These are phyloP conservation scores for Curvularia verruculosa DNA, from an alignment of 2,329 filamentous ascomycete genomes.

Conservation along the genomic window DNA sequence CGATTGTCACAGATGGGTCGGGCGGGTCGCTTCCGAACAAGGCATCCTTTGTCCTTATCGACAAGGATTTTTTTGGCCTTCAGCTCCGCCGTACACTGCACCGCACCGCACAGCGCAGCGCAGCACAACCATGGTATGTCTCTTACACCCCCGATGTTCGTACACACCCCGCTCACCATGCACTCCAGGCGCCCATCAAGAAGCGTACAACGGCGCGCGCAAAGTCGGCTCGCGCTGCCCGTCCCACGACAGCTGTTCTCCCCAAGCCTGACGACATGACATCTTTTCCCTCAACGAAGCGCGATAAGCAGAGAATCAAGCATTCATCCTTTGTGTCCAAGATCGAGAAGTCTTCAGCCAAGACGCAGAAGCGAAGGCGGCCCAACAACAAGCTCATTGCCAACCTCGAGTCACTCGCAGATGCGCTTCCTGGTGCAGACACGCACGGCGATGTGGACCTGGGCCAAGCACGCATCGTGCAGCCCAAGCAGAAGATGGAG, in stretches of 20 bases:
- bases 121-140: slow-evolving; percentile 19
- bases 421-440: slow-evolving; percentile 71
- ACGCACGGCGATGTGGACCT: slow-evolving; percentile 38
- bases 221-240: slow-evolving; percentile 37
- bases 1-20: neutral
- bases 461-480: slow-evolving; percentile 64
- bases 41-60: slow-evolving; percentile 14
- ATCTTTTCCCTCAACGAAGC: slow-evolving; percentile 74
- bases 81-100: neutral
- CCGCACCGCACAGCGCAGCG: neutral
- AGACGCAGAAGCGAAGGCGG: slow-evolving; percentile 67
- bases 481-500: slow-evolving; percentile 61
- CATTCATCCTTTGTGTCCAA: slow-evolving; percentile 79
- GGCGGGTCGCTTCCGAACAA: neutral
- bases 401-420: slow-evolving; percentile 75
- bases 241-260: slow-evolving; percentile 27
- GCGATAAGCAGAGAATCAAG: slow-evolving; percentile 82
- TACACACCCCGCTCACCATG: neutral
- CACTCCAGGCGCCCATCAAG: slow-evolving; percentile 42
- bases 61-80: slow-evolving; percentile 17
- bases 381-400: slow-evolving; percentile 79
- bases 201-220: slow-evolving; percentile 47
- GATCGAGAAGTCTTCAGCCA: slow-evolving; percentile 67
- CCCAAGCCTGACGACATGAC: slow-evolving; percentile 37
- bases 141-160: neutral